Base-by-base conservation (phyloP, 2,329 filamentous ascomycete species). In the Zarea fungicola region DNA sequence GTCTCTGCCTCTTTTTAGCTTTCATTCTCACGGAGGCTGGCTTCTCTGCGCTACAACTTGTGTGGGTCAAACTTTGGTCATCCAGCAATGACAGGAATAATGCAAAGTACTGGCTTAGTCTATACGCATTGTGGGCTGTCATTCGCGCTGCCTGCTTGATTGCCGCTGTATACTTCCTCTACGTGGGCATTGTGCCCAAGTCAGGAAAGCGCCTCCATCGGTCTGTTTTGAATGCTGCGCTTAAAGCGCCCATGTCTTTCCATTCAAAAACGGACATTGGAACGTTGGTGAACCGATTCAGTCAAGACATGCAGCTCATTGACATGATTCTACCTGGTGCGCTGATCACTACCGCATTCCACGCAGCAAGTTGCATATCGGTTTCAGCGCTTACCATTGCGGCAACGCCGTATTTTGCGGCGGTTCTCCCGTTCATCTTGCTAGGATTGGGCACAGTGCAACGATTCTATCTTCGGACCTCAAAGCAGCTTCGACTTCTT, bases 251-350 rank as follows among this genome's bases (percentile, higher is more conserved):
- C 6, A 51, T 48, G 49, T 29, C 10, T 8, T 51, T 51, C 21
- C 7, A 23, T 23, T 45, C 48, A 5, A 42, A 21, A 25, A 53
- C 48, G 22, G 36, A 42, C 4, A 51, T 23, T 2, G 51, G 51
- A 23, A 26, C 19, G 21, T 26, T 53, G 40, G 41, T 51, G 16
- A 53, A 53, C 31, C 49, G 48, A 26, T 53, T 53, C 48, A 51
- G 48, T 14, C 51, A 53, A 40, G 51, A 53, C 28, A 49, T 51
- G 51, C 34, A 32, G 18, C 40, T 53, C 6, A 18, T 53, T 3
- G 51, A 53, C 43, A 45, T 47, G 37, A n/a, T 47, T 29, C 42
- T 50, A n/a, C 48, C 41, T 41, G 47, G 31, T 11, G 22, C 28
- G 6, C 39, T 51, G 36, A 16, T 51, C 13, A 29, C 35, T 5